Evolutionary conservation across 495 filamentous ascomycete genomes (phyloP).

Genomic region (Hyaloscypha hepaticicola): DNA sequence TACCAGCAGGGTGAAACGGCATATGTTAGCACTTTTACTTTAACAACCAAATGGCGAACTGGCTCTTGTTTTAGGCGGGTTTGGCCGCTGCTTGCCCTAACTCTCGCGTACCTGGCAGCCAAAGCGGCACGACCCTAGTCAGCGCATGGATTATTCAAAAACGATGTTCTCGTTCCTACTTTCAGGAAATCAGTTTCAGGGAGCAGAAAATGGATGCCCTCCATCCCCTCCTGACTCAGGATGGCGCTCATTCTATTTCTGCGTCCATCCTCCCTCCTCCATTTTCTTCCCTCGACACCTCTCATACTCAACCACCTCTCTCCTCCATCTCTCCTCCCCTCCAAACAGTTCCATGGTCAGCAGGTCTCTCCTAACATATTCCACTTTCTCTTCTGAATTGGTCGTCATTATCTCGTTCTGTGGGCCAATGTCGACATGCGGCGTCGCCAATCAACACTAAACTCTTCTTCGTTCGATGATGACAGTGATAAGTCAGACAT

Average conservation of each 20-base stretch:
- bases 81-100: no score
- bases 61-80: conserved; percentile 8
- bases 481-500: conserved; percentile 8
- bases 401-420: conserved; percentile 9
- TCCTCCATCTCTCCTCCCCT: conserved; percentile 16
- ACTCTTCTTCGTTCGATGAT: conserved; percentile 6
- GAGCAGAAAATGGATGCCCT: conserved; percentile 24
- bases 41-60: conserved; percentile 19
- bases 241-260: conserved; percentile 24
- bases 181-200: conserved; percentile 12
- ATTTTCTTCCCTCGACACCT: conserved; percentile 24
- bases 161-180: conserved; percentile 22
- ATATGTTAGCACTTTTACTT: no score
- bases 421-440: conserved; percentile 1
- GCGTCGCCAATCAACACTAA: conserved; percentile 7
- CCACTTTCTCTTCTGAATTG: conserved; percentile 3
- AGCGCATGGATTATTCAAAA: conserved; percentile 15
- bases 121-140: conserved; percentile 23
- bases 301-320: conserved; percentile 24
- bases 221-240: conserved; percentile 24
- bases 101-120: conserved; percentile 23
- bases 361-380: conserved; percentile 11
- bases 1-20: no score
- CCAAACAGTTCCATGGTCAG: conserved; percentile 11
- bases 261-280: conserved; percentile 17